Conservation (phyloP, 352 stramenopile species). For the Phytophthora cajani region DNA sequence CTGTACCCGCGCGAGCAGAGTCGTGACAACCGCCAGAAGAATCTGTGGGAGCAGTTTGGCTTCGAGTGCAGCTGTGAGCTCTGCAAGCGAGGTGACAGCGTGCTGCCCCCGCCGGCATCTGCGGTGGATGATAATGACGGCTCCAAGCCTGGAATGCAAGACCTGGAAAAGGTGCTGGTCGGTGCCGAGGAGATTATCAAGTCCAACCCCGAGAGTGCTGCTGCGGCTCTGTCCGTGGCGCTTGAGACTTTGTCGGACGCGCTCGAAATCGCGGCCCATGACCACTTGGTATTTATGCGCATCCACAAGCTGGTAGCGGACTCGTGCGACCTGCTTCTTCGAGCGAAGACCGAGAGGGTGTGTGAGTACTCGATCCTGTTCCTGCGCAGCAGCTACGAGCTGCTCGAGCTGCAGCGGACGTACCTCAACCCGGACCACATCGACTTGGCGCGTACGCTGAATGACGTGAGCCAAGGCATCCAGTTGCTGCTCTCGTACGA, state of each 20-base stretch:
- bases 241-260: conserved; percentile 85
- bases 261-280: conserved; percentile 82
- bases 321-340: conserved; percentile 86
- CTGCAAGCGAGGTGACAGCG: conserved; percentile 74
- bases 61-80: conserved; percentile 85
- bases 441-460: conserved; percentile 90
- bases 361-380: conserved; percentile 90
- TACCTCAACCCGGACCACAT: conserved; percentile 91
- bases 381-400: conserved; percentile 81
- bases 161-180: conserved; percentile 72
- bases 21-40: conserved; percentile 74
- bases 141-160: conserved; percentile 44
- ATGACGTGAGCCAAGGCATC: conserved; percentile 93
- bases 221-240: conserved; percentile 66
- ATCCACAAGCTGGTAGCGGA: conserved; percentile 93
- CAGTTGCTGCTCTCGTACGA: conserved; percentile 90
- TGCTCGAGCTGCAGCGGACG: conserved; percentile 89
- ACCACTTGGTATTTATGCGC: conserved; percentile 90
- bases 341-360: conserved; percentile 63
- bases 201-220: conserved; percentile 42
- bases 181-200: conserved; percentile 73
- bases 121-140: conserved; percentile 22
- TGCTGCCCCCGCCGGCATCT: conserved; percentile 48
- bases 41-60: conserved; percentile 92
- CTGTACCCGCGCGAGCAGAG: conserved; percentile 91